Evolutionary conservation across 306 rosid species (phyloP), one percentile per base, ranked within the genome.

Genomic region (Medicago truncatula): DNA sequence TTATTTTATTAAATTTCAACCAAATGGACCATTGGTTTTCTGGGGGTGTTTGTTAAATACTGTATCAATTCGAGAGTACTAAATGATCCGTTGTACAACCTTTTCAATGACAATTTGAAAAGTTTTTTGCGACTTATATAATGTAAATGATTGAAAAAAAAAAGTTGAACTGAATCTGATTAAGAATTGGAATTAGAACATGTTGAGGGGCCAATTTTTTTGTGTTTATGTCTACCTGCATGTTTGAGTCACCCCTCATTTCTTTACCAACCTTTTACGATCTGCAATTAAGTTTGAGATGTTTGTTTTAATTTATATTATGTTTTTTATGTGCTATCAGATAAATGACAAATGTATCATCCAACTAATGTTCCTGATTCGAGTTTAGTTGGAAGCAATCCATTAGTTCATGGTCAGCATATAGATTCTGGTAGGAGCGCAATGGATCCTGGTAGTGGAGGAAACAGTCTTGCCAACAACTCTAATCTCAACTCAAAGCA

Each of bases 401-500:
- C 91, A n/a, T 80, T 83, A 73, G 86, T 80, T 53, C 89, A 88
- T 83, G 88, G 82, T 84, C 85, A 84, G 66, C 84, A 83, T 58
- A 73, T 85, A 78, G 88, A 88, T 67, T 78, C 87, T 47, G 86
- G 84, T 76, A 80, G 80, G 75, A 81, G 80, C 74, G 28, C 87
- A 8, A 95, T 95, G 99, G 99, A 95, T 34, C 78, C 84, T 49
- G 69, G 75, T 75, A 85, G 61, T 80, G 97, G 93, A 81, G 94
- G 89, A 63, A 90, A 86, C 80, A 84, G 63, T 83, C 84, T 82
- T 39, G 36, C 43, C 70, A 86, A 83, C 83, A 90, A 85, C 75
- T 64, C 96, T 34, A 92, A 88, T 77, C 88, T 87, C 40, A 56
- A 89, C 82, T 92, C 99, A 23, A 95, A 92, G 85, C 97, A 90